Conservation (phyloP, 2,329 filamentous ascomycete species). For the Geoglossum cookeanum region DNA sequence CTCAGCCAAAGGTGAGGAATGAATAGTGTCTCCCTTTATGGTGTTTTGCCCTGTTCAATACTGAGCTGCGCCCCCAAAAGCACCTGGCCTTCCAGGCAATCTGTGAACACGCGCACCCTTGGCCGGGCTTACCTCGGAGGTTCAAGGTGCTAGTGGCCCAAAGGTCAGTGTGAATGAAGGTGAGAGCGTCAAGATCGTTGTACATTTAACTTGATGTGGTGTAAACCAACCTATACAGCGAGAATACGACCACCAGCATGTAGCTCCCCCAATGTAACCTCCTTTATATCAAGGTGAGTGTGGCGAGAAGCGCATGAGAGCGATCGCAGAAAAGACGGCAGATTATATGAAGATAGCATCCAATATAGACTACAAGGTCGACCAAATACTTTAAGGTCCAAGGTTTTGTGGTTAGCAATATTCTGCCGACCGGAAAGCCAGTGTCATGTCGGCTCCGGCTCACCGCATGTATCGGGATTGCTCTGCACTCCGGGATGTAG, state of each 20-base stretch:
- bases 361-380: not conserved
- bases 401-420: not conserved
- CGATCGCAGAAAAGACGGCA: not conserved
- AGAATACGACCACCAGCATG: not conserved
- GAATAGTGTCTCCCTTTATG: not conserved
- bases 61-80: not conserved
- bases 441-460: not conserved
- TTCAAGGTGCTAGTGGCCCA: not conserved
- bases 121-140: not conserved
- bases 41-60: not conserved
- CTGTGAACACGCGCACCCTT: not conserved
- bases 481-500: not conserved
- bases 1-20: not conserved
- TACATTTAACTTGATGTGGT: not conserved
- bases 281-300: not conserved
- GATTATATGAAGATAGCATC: not conserved
- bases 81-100: not conserved
- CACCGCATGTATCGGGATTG: not conserved
- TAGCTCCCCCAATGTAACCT: not conserved
- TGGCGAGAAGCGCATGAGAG: not conserved
- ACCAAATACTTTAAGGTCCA: not conserved
- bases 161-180: not conserved
- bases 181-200: not conserved
- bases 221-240: not conserved
- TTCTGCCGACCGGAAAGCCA: not conserved